Evolutionary conservation across 2,329 filamentous ascomycete species (phyloP).

Genomic region (Verticillium albo-atrum): DNA sequence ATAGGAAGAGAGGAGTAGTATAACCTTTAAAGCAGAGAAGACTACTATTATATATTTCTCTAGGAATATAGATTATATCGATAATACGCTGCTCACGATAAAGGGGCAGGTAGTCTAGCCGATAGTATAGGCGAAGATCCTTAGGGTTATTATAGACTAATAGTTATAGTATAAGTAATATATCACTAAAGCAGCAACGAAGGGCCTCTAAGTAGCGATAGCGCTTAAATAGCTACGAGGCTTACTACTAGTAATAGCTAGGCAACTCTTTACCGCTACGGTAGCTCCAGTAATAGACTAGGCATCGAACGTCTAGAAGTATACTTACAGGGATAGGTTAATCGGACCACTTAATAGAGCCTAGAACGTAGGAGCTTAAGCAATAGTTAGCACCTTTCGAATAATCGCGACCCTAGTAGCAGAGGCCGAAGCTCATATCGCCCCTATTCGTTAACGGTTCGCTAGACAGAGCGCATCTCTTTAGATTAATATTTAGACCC

Average conservation of each 20-base stretch:
- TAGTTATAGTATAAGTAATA: constrained; percentile 8
- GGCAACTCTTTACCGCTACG: not conserved
- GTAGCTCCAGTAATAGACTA: not conserved
- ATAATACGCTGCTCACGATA: not conserved
- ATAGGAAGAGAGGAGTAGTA: constrained; percentile 17
- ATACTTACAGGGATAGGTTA: not conserved
- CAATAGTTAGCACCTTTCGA: not conserved
- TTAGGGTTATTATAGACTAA: constrained; percentile 15
- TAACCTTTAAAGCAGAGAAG: constrained; percentile 18
- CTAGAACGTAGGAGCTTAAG: constrained; percentile 3
- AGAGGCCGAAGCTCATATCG: constrained; percentile 4
- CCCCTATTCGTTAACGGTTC: not conserved
- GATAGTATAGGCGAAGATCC: constrained; percentile 7
- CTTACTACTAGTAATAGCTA: constrained; percentile 1
- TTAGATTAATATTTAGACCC: not conserved
- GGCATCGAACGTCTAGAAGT: not conserved
- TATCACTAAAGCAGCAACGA: constrained; percentile 5
- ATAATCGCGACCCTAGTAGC: not conserved
- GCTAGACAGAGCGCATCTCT: not conserved
- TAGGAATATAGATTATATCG: not conserved
- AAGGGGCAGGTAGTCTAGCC: not conserved
- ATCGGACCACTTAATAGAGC: not conserved
- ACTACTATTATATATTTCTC: constrained; percentile 14
- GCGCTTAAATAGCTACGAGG: constrained; percentile 6
- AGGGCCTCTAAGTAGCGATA: constrained; percentile 9